These are phyloP conservation scores for Marsdenia floribunda DNA, from an alignment of 257 asterid species.

Conservation along the genomic window DNA sequence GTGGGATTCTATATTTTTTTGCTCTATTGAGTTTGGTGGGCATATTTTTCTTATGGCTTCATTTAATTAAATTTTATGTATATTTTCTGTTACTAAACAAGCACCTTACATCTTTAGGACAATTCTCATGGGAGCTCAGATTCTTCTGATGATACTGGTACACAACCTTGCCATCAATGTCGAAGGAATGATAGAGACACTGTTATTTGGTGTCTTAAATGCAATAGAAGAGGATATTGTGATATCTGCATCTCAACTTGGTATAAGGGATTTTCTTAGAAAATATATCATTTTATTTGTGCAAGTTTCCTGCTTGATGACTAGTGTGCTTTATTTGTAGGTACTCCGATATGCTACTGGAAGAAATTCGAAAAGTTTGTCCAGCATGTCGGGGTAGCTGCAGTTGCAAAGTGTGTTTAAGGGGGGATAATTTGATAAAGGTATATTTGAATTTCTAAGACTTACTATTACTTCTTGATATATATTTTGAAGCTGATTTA, in stretches of 20 bases:
- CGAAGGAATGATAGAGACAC: constrained; percentile 51
- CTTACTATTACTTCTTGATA: neutral
- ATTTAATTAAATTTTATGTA: too few species aligned
- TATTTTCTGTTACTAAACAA: constrained; percentile 16
- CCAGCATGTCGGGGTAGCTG: constrained; percentile 98
- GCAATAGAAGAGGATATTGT: constrained; percentile 91
- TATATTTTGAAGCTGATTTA: neutral
- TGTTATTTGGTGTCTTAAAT: constrained; percentile 81
- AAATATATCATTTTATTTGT: neutral
- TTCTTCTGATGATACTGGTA: constrained; percentile 78
- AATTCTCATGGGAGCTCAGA: constrained; percentile 68
- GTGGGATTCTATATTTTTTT: neutral
- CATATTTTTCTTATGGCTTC: neutral
- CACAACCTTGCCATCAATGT: constrained; percentile 96
- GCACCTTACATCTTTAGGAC: constrained; percentile 39
- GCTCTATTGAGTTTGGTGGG: neutral
- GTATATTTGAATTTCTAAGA: constrained; percentile 40
- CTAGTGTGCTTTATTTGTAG: constrained; percentile 38
- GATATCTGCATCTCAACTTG: constrained; percentile 85
- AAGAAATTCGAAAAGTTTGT: constrained; percentile 77
- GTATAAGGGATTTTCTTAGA: constrained; percentile 33
- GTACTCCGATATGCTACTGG: constrained; percentile 63
- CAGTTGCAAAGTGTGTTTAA: constrained; percentile 83
- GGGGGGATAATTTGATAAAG: constrained; percentile 89
- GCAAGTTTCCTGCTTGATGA: constrained; percentile 20